A percentile compares a stretch with the other conserved stretches of the same genome.
phyloP scores from a whole-genome alignment of 83 land plant species.

The Isoetes engelmannii region DNA sequence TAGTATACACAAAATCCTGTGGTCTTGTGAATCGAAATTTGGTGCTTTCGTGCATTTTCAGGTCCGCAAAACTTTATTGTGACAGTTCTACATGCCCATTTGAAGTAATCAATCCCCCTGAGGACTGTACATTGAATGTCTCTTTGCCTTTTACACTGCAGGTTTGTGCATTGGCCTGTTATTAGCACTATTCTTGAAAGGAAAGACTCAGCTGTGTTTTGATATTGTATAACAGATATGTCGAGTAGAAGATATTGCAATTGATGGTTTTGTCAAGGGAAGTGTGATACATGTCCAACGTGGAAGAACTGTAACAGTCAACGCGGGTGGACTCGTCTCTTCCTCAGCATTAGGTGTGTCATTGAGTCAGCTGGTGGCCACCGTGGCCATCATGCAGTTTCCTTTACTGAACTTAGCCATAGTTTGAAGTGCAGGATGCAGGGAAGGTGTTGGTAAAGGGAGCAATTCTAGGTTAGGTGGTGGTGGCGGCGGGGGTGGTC shows the following conservation, averaged over 20 bases:
- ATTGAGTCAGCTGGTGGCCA: slow-evolving; percentile 1
- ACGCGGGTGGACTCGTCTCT: slow-evolving; percentile 54
- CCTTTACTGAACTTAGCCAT: background rate
- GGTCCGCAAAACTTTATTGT: slow-evolving; percentile 66
- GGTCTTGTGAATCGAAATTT: background rate
- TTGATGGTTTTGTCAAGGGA: slow-evolving; percentile 65
- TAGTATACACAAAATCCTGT: too few species aligned
- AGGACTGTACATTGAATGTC: slow-evolving; percentile 88
- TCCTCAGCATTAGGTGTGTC: slow-evolving; percentile 67
- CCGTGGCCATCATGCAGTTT: background rate
- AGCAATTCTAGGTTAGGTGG: slow-evolving; percentile 32
- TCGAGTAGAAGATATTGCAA: slow-evolving; percentile 78
- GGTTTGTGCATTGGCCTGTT: slow-evolving; percentile 32
- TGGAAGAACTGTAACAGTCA: slow-evolving; percentile 52
- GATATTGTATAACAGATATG: slow-evolving; percentile 54
- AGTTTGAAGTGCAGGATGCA: slow-evolving; percentile 58
- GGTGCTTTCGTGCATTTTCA: slow-evolving; percentile 5
- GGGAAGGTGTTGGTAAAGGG: slow-evolving; percentile 79
- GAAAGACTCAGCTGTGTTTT: background rate
- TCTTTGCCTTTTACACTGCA: slow-evolving; percentile 87
- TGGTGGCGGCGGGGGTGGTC: slow-evolving; percentile 82
- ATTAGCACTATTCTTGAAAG: background rate
- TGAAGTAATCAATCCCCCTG: slow-evolving; percentile 89
- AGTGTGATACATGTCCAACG: slow-evolving; percentile 83
- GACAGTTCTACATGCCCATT: slow-evolving; percentile 58